Evolutionary conservation across 2,329 filamentous ascomycete genomes (phyloP).

Genomic region (Colletotrichum euphorbiae): DNA sequence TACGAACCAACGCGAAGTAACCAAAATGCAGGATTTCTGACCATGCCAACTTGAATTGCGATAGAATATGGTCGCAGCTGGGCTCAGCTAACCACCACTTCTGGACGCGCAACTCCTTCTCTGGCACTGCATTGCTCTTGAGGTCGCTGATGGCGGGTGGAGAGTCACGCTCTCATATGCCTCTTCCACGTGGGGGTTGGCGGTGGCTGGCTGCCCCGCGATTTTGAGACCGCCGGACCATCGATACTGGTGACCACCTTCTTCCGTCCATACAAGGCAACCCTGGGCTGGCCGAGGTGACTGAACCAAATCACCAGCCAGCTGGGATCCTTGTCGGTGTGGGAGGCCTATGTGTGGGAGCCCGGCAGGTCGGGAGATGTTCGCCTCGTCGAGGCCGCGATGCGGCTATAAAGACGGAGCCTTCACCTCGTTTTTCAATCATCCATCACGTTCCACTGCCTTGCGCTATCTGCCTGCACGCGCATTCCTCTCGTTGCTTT

Average conservation of each 20-base stretch:
- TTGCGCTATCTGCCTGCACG: neutral
- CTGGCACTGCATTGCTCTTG: conserved; percentile 9
- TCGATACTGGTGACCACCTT: conserved; percentile 44
- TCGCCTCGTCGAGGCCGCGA: conserved; percentile 25
- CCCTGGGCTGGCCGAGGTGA: conserved; percentile 37
- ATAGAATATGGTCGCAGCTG: conserved; percentile 10
- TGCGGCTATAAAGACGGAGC: conserved; percentile 28
- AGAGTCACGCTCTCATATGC: conserved; percentile 35
- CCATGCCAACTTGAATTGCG: conserved; percentile 4
- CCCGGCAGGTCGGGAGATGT: conserved; percentile 12
- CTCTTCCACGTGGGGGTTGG: conserved; percentile 41
- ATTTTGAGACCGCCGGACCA: conserved; percentile 37
- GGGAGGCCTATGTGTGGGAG: conserved; percentile 25
- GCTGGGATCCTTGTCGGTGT: conserved; percentile 22
- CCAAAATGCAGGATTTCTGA: conserved; percentile 31
- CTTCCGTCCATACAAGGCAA: conserved; percentile 44
- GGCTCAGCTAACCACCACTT: conserved; percentile 35
- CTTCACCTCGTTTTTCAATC: neutral
- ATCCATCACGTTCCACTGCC: conserved; percentile 8
- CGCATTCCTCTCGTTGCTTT: conserved; percentile 8
- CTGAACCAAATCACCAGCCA: conserved; percentile 32
- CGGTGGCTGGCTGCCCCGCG: conserved; percentile 38
- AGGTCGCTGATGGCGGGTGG: conserved; percentile 9
- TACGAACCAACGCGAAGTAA: conserved; percentile 33
- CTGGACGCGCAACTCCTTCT: conserved; percentile 17